These are phyloP conservation scores for Coemansia sp. DNA, from an alignment of 192 early-diverging fungal genomes.

Conservation along the genomic window DNA sequence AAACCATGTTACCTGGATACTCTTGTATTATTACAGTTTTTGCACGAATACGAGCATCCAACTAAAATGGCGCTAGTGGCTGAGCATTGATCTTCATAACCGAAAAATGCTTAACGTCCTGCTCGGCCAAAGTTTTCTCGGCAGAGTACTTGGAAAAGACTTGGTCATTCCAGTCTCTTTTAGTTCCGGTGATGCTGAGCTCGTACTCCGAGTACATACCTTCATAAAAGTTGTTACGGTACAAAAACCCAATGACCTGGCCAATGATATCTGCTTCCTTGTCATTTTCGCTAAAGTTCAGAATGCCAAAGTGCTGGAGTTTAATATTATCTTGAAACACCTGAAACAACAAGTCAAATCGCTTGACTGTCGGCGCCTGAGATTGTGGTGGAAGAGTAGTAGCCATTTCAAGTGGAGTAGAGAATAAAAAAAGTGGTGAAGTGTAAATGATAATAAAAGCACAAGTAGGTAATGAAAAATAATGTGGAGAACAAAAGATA, in stretches of 20 bases:
- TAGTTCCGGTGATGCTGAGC: background rate
- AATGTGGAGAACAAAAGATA: background rate
- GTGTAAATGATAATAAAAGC: background rate
- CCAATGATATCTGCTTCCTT: background rate
- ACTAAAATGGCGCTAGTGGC: background rate
- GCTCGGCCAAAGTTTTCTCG: background rate
- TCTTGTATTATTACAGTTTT: background rate
- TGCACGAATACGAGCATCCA: background rate
- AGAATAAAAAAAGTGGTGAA: background rate
- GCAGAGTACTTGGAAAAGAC: background rate
- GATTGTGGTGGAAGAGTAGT: background rate
- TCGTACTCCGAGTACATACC: slow-evolving; percentile 6
- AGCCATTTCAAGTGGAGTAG: background rate
- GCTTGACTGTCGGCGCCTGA: background rate
- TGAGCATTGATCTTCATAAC: background rate
- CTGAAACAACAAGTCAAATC: background rate
- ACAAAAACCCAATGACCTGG: slow-evolving; percentile 8
- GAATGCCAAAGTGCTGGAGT: slow-evolving; percentile 11
- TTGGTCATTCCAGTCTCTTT: slow-evolving; percentile 1
- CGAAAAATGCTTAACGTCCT: background rate
- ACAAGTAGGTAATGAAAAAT: background rate
- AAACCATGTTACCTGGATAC: background rate
- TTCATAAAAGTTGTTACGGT: slow-evolving; percentile 1
- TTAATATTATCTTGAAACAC: background rate
- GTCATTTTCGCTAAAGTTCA: slow-evolving; percentile 3